phyloP scores from a whole-genome alignment of 2,329 filamentous ascomycete genomes.

The Fusarium keratoplasticum region DNA sequence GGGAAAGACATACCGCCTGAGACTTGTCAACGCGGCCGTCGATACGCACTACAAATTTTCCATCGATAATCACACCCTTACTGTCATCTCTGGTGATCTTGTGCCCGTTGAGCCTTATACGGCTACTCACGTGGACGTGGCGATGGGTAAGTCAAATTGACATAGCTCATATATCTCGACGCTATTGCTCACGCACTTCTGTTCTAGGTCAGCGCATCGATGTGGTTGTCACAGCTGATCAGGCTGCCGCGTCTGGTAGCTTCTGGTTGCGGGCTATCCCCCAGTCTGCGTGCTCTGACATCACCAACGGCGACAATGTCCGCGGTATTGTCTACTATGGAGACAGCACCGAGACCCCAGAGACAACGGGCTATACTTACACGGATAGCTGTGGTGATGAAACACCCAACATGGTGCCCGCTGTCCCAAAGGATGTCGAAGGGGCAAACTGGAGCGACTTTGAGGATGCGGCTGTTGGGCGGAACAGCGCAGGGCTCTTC shows the following conservation, averaged over 20 bases:
- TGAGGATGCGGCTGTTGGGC: neutral
- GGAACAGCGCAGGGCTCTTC: neutral
- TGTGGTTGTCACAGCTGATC: neutral
- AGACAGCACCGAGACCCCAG: neutral
- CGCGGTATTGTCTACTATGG: neutral
- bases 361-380: neutral
- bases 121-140: constrained; percentile 57
- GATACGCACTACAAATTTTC: constrained; percentile 62
- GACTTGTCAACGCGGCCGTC: constrained; percentile 63
- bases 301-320: neutral
- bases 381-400: neutral
- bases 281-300: neutral
- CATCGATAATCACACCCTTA: constrained; percentile 63
- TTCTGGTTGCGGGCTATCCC: neutral
- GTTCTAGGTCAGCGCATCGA: neutral
- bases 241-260: neutral
- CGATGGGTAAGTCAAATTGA: constrained; percentile 50
- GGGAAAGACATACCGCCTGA: constrained; percentile 47
- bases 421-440: neutral
- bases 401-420: neutral
- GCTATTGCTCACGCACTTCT: neutral
- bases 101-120: constrained; percentile 65
- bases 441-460: neutral
- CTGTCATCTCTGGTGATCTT: constrained; percentile 65
- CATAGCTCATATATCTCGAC: neutral